Evolutionary conservation across 345 rosid genomes (phyloP), one percentile per base, ranked within the genome.

Genomic region (Melaleuca quinquenervia): DNA sequence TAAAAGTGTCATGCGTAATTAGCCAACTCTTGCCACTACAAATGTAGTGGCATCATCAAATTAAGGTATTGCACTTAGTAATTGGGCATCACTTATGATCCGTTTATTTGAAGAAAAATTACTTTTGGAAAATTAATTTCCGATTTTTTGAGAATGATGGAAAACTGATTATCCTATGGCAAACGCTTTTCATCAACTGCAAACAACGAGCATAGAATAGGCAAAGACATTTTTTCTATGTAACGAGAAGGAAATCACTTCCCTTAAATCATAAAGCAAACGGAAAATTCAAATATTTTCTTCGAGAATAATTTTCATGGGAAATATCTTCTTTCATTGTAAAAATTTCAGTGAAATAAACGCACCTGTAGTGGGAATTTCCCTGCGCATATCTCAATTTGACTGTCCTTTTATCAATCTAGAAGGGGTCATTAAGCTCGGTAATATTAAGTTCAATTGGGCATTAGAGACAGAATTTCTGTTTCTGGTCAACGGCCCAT

Each of bases 231-330:
- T n/a, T n/a, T n/a, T n/a, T n/a, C n/a, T n/a, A n/a, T 11, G 3
- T 56, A 56, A 24, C 11, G 27, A 26, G 29, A 3, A 56, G 6
- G 26, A 56, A 56, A 56, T 56, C 5, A 56, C 15, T 26, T 56
- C 26, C 0, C 29, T 15, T 1, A 5, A 26, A 0, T 8, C 0
- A 56, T 6, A 0, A 5, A 56, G 26, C 13, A 56, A 56, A 2
- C 26, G 62, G 11, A 24, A 56, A 56, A n/a, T n/a, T 10, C 11
- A 56, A 56, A 1, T 26, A 56, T 11, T 26, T 56, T 56, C 1
- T 0, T 56, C 11, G 3, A 56, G 24, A 56, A 26, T 56, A 49
- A 11, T 56, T 26, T 5, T 56, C 3, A 56, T 26, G 15, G 0
- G 1, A 55, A 24, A 56, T 11, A 11, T 26, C 10, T 26, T 56